These are phyloP conservation scores for Tetradesmus lagerheimii DNA, from an alignment of 139 green algal species.

Conservation along the genomic window DNA sequence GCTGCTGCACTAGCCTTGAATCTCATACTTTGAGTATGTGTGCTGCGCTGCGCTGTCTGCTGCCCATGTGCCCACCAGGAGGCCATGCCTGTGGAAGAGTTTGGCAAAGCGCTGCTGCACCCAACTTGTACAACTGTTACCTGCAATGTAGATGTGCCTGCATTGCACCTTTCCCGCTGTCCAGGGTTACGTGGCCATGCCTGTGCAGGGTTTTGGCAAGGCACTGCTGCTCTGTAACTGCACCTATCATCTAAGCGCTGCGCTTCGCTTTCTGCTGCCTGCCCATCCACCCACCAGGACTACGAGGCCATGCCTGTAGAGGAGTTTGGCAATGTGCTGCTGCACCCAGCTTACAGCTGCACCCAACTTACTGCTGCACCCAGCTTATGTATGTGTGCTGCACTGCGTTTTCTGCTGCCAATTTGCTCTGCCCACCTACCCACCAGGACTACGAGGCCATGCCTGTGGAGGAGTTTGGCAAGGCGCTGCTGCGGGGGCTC, in stretches of 20 bases:
- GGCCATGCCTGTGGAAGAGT: background rate
- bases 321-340: slow-evolving; percentile 86
- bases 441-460: slow-evolving; percentile 80
- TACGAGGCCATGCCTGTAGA: slow-evolving; percentile 76
- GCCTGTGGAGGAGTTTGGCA: slow-evolving; percentile 87
- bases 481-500: slow-evolving; percentile 87
- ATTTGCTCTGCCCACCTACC: background rate
- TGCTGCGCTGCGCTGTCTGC: background rate
- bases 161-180: too few species aligned
- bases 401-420: background rate
- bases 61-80: background rate
- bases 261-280: background rate
- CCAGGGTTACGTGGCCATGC: too few species aligned
- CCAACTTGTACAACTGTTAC: too few species aligned
- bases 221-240: too few species aligned
- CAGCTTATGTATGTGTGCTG: too few species aligned
- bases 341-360: too few species aligned
- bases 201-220: too few species aligned
- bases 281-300: background rate
- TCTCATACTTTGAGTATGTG: background rate
- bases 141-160: too few species aligned
- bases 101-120: background rate
- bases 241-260: too few species aligned
- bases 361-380: too few species aligned
- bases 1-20: too few species aligned